Conservation (phyloP, 2,329 filamentous ascomycete genomes). For the Zasmidium cellare region DNA sequence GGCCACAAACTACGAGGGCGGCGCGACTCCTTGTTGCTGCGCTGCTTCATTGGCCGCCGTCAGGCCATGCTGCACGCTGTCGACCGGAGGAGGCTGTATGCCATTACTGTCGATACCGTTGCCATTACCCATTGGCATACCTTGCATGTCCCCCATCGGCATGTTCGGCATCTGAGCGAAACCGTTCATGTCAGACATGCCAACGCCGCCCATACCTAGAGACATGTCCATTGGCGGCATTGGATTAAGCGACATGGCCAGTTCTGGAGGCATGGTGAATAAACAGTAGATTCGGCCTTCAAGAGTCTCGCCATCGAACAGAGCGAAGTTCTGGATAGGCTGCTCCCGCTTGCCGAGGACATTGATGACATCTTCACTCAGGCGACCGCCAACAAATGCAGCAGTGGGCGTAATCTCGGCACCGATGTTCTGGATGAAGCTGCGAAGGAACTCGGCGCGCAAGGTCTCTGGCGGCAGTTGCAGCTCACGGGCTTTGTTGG, state of each 20-base stretch:
- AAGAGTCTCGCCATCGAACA: constrained; percentile 84
- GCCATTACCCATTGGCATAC: neutral
- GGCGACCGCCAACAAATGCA: constrained; percentile 83
- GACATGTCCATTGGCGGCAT: constrained; percentile 9
- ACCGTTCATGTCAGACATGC: constrained; percentile 9
- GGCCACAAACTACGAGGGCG: neutral
- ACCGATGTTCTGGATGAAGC: constrained; percentile 82
- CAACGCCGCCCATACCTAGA: neutral
- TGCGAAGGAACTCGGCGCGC: constrained; percentile 66
- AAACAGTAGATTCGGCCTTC: constrained; percentile 78
- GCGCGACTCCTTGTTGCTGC: neutral
- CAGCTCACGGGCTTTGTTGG: constrained; percentile 71
- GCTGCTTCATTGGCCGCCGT: neutral
- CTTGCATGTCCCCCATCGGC: neutral
- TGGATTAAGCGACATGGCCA: constrained; percentile 15
- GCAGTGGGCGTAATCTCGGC: constrained; percentile 83
- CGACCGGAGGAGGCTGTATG: neutral
- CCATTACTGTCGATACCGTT: neutral
- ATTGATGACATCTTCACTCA: constrained; percentile 97
- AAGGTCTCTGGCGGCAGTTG: constrained; percentile 47
- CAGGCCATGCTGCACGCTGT: neutral
- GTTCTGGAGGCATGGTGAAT: constrained; percentile 31
- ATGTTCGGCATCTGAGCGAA: constrained; percentile 1
- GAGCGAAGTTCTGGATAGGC: constrained; percentile 89
- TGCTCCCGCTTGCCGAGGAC: constrained; percentile 88